These are phyloP conservation scores for Fistulina hepatica DNA, from an alignment of 1,284 basidiomycete genomes.

Conservation along the genomic window DNA sequence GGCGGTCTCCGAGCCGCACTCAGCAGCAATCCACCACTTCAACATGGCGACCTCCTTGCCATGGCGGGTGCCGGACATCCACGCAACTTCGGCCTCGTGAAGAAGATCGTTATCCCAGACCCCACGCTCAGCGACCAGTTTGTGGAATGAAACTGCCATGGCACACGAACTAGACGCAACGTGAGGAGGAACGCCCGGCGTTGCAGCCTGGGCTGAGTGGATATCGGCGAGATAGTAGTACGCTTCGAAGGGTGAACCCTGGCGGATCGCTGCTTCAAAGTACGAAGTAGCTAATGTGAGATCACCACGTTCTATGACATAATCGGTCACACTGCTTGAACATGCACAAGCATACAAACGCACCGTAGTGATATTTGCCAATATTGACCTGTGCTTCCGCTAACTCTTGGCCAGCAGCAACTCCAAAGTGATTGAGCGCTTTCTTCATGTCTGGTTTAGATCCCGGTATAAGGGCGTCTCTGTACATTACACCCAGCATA, in stretches of 20 bases:
- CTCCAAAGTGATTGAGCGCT: conserved; percentile 60
- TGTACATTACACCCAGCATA: conserved; percentile 82
- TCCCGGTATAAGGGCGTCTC: conserved; percentile 72
- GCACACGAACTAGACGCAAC: conserved; percentile 64
- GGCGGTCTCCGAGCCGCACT: conserved; percentile 84
- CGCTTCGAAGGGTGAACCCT: conserved; percentile 85
- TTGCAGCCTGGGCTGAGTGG: conserved; percentile 49
- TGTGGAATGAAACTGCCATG: conserved; percentile 82
- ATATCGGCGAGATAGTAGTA: conserved; percentile 86
- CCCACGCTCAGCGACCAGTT: conserved; percentile 80
- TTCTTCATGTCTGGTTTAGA: conserved; percentile 53
- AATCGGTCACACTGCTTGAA: conserved; percentile 1
- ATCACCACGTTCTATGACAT: conserved; percentile 48
- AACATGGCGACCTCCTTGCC: conserved; percentile 68
- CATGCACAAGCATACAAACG: conserved; percentile 21
- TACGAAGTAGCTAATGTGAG: conserved; percentile 50
- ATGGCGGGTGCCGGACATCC: conserved; percentile 61
- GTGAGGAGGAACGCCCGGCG: conserved; percentile 30
- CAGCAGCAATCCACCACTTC: conserved; percentile 92
- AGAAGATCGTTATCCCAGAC: conserved; percentile 82
- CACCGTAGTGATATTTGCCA: conserved; percentile 76
- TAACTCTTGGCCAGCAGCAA: conserved; percentile 77
- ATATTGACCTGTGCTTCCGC: conserved; percentile 88
- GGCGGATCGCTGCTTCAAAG: conserved; percentile 74
- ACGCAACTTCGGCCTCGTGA: conserved; percentile 71